Base-by-base conservation (phyloP, 2,329 filamentous ascomycete genomes). In the Diaporthe destruens region DNA sequence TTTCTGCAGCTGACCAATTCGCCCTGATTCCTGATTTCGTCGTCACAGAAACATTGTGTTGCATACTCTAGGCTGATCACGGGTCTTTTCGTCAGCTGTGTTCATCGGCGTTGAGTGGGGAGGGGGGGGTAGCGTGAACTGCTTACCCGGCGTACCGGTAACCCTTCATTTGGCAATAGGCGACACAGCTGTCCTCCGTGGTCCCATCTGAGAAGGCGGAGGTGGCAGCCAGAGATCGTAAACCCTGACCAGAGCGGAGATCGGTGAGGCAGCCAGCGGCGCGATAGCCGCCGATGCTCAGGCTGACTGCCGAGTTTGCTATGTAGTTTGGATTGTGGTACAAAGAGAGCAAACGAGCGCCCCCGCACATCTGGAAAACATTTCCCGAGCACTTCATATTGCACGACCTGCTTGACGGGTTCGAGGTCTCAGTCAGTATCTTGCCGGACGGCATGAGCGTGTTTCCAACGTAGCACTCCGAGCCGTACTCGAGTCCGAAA, bases 371-470 rank as follows among this genome's bases (percentile, higher is more conserved):
- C 57, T 76, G 71, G 14, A 59, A 70, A 18, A 59, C 61, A 47
- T 76, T 69, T 12, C 76, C 75, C 54, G 71, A 69, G 69, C 76
- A 77, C 12, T 68, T 47, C 72, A 75, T 76, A 29, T 72, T 63
- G 49, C 76, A 77, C 5, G 68, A n/a, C 29, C 49, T 16, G 75
- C 55, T 53, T 44, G 16, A n/a, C 47, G 49, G 14, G 71, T 23
- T 1, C 71, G 74, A 14, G 32, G 32, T 36, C 53, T 34, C 39
- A 12, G 42, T 47, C 39, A 63, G n/a, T 63, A 63, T 47, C 6
- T 14, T 49, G 59, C 42, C 29, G 2, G 59, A 47, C 18, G 42
- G 39, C 59, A 63, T 63, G 59, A 63, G 59, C 4, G 42, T 49
- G 25, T 63, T 63, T 6, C 59, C 59, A 34, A 23, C 59, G 42